A percentile compares a stretch with the other conserved stretches of the same genome.
These are phyloP conservation scores for Taxawa tesnikishii DNA, from an alignment of 2,329 filamentous ascomycete genomes.

Conservation along the genomic window DNA sequence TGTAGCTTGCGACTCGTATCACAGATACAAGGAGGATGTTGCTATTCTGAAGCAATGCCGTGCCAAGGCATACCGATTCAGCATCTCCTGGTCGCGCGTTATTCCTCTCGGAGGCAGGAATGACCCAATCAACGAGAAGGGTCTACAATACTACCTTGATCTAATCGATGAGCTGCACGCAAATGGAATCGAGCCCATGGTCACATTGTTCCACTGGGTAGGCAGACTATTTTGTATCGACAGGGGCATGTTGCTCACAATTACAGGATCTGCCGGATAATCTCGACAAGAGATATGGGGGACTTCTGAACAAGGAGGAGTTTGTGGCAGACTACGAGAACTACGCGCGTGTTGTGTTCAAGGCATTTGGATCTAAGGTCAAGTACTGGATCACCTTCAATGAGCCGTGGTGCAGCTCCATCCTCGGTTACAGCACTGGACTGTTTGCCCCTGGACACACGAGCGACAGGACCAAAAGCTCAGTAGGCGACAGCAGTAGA, in stretches of 20 bases:
- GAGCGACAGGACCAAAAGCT: constrained; percentile 59
- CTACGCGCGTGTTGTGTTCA: constrained; percentile 67
- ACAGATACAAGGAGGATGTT: constrained; percentile 66
- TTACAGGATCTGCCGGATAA: constrained; percentile 68
- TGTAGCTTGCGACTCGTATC: constrained; percentile 77
- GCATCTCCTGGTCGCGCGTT: constrained; percentile 70
- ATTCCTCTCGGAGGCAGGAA: constrained; percentile 67
- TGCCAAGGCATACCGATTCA: constrained; percentile 70
- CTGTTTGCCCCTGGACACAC: constrained; percentile 73
- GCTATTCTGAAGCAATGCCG: constrained; percentile 62
- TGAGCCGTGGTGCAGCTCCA: constrained; percentile 66
- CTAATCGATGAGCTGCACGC: constrained; percentile 67
- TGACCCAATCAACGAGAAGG: constrained; percentile 68
- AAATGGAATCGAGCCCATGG: constrained; percentile 65
- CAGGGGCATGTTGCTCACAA: constrained; percentile 32
- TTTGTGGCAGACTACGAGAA: constrained; percentile 71
- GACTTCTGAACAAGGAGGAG: constrained; percentile 67
- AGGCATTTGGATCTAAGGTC: constrained; percentile 58
- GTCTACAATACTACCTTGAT: constrained; percentile 64
- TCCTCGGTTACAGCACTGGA: constrained; percentile 68
- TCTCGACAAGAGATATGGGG: constrained; percentile 69
- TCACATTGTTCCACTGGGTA: constrained; percentile 84
- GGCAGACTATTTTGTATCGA: constrained; percentile 85
- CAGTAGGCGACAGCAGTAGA: constrained; percentile 58
- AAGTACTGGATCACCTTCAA: constrained; percentile 89